Percentiles rank a stretch among this genome's conserved stretches.
These are phyloP conservation scores for Triticum dicoccoides DNA, from an alignment of 176 grass and related monocot species.

Conservation along the genomic window DNA sequence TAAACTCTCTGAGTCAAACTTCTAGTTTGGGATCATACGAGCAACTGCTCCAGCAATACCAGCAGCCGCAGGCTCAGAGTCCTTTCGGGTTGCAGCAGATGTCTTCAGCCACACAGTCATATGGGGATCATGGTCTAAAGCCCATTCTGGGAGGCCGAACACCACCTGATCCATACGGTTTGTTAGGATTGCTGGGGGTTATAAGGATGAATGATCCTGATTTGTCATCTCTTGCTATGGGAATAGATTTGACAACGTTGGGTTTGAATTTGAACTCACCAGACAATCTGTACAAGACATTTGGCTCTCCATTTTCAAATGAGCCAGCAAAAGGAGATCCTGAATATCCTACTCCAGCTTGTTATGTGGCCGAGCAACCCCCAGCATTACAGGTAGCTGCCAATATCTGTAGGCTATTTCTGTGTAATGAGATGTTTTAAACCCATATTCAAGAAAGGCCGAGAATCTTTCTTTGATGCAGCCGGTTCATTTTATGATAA, in stretches of 20 bases:
- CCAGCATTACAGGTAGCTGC: constrained; percentile 54
- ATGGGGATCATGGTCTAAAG: constrained; percentile 78
- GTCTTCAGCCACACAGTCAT: constrained; percentile 60
- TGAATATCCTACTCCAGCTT: constrained; percentile 75
- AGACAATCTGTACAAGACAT: constrained; percentile 94
- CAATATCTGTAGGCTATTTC: neutral
- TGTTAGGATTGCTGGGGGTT: constrained; percentile 79
- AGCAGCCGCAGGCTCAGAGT: constrained; percentile 67
- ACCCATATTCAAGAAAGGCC: neutral
- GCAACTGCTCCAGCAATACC: constrained; percentile 91
- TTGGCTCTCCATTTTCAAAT: constrained; percentile 94
- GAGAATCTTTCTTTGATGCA: neutral
- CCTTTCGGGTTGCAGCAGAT: constrained; percentile 84
- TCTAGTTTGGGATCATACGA: constrained; percentile 77
- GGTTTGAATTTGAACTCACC: constrained; percentile 88
- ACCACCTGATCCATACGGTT: constrained; percentile 75
- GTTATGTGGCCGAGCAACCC: constrained; percentile 67
- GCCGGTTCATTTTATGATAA: neutral
- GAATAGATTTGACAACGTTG: constrained; percentile 85
- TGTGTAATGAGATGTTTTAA: neutral
- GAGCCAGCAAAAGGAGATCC: constrained; percentile 85
- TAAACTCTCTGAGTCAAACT: constrained; percentile 51
- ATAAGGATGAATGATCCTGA: constrained; percentile 77
- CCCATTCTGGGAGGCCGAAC: constrained; percentile 50
- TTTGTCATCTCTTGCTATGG: constrained; percentile 84